Evolutionary conservation across 805 yeast genomes (phyloP), one percentile per base, ranked within the genome.

Genomic region (Monosporozyma aquatica): DNA sequence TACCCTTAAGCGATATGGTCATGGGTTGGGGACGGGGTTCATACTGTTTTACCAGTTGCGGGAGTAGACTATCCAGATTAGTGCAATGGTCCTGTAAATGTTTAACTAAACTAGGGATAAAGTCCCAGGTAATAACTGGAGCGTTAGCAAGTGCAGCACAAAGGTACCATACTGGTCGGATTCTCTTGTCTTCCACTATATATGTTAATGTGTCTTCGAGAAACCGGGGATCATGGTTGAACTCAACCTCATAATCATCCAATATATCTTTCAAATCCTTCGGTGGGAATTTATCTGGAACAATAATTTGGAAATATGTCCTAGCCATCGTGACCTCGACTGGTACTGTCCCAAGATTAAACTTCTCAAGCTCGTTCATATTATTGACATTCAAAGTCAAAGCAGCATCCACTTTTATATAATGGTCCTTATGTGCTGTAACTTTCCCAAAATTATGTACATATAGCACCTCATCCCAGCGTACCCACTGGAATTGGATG

Each of bases 361-460:
- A 30, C 4, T 11, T 18, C 10, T 15, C 2, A 15, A 23, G 35
- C 2, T 10, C 11, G 7, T 13, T 18, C 2, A 11, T 18, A 30
- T 30, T 17, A 40, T 10, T 43, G 13, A 32, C 52, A 48, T 11
- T 9, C 27, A 14, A 49, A 14, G 2, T 14, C 11, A 30, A 5
- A 7, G 43, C 23, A 43, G 56, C 56, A 8, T 44, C 53, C 2
- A 39, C 40, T 28, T 48, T 48, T 29, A 58, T 34, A 37, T 47
- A 48, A 27, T 43, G 44, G 2, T 47, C 54, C 27, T 47, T 38
- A 22, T 50, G 37, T n/a, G 43, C 49, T 1, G 65, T 60, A 23
- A 60, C 37, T 43, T 59, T 58, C 4, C 65, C 64, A n/a, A 38
- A 43, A 40, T 58, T 59, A 2, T 38, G 33, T 13, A 54, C 38